Conservation (phyloP, 257 asterid genomes). For the Rauvolfia tetraphylla region DNA sequence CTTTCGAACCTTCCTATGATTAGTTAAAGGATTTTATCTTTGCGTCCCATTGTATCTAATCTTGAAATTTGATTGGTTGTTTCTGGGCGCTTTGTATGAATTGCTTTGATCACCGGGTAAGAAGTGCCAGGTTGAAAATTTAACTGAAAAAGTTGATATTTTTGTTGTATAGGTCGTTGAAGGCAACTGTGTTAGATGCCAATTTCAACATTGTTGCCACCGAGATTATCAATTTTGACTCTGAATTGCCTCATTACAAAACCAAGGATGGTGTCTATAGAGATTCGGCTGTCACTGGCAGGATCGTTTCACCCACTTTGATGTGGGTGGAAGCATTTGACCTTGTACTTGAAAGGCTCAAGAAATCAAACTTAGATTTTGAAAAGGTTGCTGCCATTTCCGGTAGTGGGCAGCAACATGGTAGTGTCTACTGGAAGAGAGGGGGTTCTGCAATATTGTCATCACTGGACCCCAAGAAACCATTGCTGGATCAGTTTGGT, state of each 20-base stretch:
- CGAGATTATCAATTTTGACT: constrained; percentile 78
- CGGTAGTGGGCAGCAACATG: constrained; percentile 98
- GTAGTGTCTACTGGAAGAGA: constrained; percentile 94
- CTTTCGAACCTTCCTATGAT: neutral
- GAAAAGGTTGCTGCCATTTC: constrained; percentile 73
- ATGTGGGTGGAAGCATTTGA: constrained; percentile 99
- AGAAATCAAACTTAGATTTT: constrained; percentile 56
- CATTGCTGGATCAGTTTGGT: constrained; percentile 54
- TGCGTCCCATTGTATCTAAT: neutral
- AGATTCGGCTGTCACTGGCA: constrained; percentile 55
- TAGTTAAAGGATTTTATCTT: neutral
- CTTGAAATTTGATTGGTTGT: neutral
- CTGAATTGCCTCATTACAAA: constrained; percentile 74
- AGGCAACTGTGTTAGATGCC: constrained; percentile 79
- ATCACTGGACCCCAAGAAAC: constrained; percentile 49
- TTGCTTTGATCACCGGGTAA: neutral
- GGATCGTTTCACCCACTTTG: constrained; percentile 84
- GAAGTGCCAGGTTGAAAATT: constrained; percentile 32
- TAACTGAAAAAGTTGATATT: neutral
- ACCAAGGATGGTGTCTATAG: constrained; percentile 86
- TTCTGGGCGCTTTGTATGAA: neutral
- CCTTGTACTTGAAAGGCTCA: constrained; percentile 56
- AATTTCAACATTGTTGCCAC: constrained; percentile 58
- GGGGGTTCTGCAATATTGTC: constrained; percentile 52
- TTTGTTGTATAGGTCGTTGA: constrained; percentile 60